A percentile compares a stretch with the other conserved stretches of the same genome.
These are phyloP conservation scores for Trichoderma endophyticum DNA, from an alignment of 2,329 filamentous ascomycete species.

Conservation along the genomic window DNA sequence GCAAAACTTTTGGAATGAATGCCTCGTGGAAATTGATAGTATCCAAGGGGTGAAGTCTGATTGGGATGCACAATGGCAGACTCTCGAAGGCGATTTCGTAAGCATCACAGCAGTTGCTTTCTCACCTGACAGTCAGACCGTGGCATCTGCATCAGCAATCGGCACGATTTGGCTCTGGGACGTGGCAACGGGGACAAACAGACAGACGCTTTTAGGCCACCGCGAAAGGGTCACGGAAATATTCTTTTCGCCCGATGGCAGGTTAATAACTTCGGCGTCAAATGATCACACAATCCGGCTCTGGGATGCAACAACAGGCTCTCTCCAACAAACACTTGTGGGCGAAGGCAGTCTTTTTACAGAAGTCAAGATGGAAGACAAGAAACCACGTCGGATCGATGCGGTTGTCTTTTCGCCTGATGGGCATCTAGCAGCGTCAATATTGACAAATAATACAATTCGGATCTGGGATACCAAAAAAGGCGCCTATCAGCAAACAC, in stretches of 20 bases:
- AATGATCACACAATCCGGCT: neutral
- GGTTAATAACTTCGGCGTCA: neutral
- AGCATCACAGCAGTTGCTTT: neutral
- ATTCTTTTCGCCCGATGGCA: neutral
- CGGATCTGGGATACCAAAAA: neutral
- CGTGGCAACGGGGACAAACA: neutral
- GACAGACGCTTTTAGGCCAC: neutral
- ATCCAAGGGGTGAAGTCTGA: neutral
- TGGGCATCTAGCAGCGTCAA: neutral
- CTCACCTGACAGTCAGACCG: neutral
- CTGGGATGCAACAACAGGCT: neutral
- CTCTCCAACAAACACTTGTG: neutral
- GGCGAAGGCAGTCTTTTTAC: neutral
- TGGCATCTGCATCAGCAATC: neutral
- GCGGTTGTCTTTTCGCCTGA: neutral
- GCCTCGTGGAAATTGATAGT: neutral
- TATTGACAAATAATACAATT: neutral
- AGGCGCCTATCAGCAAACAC: neutral
- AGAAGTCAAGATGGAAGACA: accelerated
- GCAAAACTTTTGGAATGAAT: neutral
- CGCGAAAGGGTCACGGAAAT: neutral
- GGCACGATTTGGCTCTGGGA: neutral
- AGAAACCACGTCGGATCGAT: accelerated
- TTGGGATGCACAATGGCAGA: neutral
- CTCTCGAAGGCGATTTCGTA: neutral